Evolutionary conservation across 2,329 filamentous ascomycete species (phyloP).

Genomic region (Aspergillus costaricaensis): DNA sequence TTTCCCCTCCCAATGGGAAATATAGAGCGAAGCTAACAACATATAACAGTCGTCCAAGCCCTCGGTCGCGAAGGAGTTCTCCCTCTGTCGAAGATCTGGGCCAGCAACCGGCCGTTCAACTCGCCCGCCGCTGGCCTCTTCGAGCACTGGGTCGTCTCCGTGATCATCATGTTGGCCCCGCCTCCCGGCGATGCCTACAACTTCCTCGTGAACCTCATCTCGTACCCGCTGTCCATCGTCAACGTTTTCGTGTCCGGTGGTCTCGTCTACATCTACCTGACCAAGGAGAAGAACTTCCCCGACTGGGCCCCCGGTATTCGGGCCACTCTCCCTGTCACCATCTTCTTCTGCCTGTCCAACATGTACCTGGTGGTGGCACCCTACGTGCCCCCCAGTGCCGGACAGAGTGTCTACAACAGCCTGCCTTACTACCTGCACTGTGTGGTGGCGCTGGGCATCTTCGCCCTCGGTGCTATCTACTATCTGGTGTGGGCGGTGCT

Average conservation of each 20-base stretch:
- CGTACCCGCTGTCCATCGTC: constrained; percentile 48
- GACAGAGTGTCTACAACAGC: constrained; percentile 54
- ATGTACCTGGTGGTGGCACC: constrained; percentile 56
- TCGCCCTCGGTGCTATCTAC: constrained; percentile 53
- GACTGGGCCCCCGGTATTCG: constrained; percentile 54
- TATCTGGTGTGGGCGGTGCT: constrained; percentile 55
- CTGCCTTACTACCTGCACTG: constrained; percentile 58
- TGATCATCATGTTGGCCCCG: constrained; percentile 66
- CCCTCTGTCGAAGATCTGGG: constrained; percentile 67
- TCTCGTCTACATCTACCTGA: constrained; percentile 51
- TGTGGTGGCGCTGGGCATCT: constrained; percentile 54
- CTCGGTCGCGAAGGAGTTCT: constrained; percentile 70
- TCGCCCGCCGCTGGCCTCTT: constrained; percentile 61
- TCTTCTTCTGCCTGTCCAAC: constrained; percentile 57
- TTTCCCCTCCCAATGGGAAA: no score
- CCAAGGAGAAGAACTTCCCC: constrained; percentile 39
- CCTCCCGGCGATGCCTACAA: constrained; percentile 69
- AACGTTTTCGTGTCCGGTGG: constrained; percentile 55
- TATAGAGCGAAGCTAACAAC: constrained; percentile 7
- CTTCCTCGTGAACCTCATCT: constrained; percentile 53
- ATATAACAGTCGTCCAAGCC: constrained; percentile 50
- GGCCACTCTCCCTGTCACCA: constrained; percentile 52
- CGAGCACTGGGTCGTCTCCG: constrained; percentile 66
- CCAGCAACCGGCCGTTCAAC: constrained; percentile 68
- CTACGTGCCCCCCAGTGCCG: constrained; percentile 52